Evolutionary conservation across 345 rosid species (phyloP).

Genomic region (Erysimum cheiranthoides): DNA sequence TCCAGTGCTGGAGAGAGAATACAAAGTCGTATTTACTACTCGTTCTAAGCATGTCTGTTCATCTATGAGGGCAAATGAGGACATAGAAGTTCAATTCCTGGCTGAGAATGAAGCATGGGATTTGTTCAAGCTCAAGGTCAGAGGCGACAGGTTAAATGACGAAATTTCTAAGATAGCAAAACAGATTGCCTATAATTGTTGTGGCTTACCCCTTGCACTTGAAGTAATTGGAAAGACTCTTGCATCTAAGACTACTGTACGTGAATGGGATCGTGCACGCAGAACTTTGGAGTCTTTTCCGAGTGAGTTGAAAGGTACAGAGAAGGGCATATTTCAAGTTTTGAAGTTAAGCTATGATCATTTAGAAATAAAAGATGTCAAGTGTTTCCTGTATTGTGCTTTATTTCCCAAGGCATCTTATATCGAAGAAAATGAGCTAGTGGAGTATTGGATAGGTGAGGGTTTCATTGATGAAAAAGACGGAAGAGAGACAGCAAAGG

Average conservation of each 20-base stretch:
- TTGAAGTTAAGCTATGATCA: slow-evolving; percentile 7
- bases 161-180: neutral
- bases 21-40: slow-evolving; percentile 21
- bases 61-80: neutral
- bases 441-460: slow-evolving; percentile 26
- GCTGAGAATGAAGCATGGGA: neutral
- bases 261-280: slow-evolving; percentile 7
- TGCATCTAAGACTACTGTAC: neutral
- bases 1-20: neutral
- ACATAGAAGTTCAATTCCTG: slow-evolving; percentile 24
- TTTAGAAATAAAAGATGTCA: neutral
- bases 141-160: neutral
- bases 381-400: slow-evolving; percentile 29
- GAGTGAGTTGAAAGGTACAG: neutral
- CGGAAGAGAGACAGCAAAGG: neutral
- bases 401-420: slow-evolving; percentile 3
- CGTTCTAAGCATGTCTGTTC: neutral
- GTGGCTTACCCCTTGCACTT: slow-evolving; percentile 12
- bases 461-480: neutral
- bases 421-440: slow-evolving; percentile 9
- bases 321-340: neutral
- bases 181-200: neutral
- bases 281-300: neutral
- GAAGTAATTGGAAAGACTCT: neutral
- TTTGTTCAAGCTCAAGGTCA: slow-evolving; percentile 12